Evolutionary conservation across 495 filamentous ascomycete species (phyloP), one percentile per base, ranked within the genome.

Genomic region (Mytilinidion resinicola): DNA sequence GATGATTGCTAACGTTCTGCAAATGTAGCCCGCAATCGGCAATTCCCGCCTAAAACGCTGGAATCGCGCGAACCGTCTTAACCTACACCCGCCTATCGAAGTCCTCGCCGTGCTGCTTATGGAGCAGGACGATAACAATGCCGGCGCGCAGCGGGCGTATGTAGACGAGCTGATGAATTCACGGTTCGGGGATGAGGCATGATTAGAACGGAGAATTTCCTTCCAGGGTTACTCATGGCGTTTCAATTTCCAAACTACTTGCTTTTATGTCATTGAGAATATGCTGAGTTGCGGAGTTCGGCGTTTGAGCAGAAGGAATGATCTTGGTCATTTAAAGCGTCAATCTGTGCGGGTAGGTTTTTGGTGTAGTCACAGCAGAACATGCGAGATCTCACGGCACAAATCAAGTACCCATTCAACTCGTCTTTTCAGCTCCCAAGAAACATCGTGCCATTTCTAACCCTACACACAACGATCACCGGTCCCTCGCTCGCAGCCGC

Each of bases 91-190:
- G 0, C 93, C 95, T 0, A 78, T 96, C 35, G 91, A 96, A 70
- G 90, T 97, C n/a, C 76, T 96, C 3, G 87, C 90, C 0, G 88
- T 96, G 20, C 68, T 96, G 38, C 64, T 95, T 54, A 86, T 82
- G 67, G 83, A 92, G 61, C 80, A 88, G 63, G 73, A 81, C 7
- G 48, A 21, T 2, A 76, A 78, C 8, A 76, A 79, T 43, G 65
- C 67, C 1, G 69, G 67, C 49, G 67, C 67, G 14, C 79, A 96
- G 70, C 74, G 75, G 59, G 87, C 91, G 35, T 81, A 89, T 71
- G 83, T 96, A 52, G 93, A 96, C 71, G 85, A 88, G 67, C 67
- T 95, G 62, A 77, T 96, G 78, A 83, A 71, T 41, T 69, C 65
- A 33, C 49, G 51, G 19, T 51, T 44, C n/a, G 56, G 46, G 10